phyloP scores from a whole-genome alignment of 2,329 filamentous ascomycete genomes.

The Epichloe sylvatica region DNA sequence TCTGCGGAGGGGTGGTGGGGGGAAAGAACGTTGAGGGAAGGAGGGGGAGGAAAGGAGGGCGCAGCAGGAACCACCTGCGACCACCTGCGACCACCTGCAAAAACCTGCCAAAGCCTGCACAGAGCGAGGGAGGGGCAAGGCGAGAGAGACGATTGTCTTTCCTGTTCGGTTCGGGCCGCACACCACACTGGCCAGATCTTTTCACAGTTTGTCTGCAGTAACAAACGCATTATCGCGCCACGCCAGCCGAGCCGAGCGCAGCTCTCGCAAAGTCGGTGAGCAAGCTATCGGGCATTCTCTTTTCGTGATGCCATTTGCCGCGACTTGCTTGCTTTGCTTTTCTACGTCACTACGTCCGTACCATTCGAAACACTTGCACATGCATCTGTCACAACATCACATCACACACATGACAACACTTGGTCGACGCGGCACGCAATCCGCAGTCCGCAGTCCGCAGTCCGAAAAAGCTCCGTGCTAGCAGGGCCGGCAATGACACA shows the following conservation, averaged over 20 bases:
- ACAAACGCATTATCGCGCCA: neutral
- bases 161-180: too few relatives aligned
- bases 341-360: too few relatives aligned
- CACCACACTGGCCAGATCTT: too few relatives aligned
- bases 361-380: neutral
- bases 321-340: neutral
- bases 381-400: neutral
- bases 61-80: neutral
- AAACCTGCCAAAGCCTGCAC: too few relatives aligned
- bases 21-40: neutral
- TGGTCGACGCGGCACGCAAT: neutral
- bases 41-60: neutral
- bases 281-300: neutral
- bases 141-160: too few relatives aligned
- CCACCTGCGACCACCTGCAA: too few relatives aligned
- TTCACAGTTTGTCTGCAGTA: neutral
- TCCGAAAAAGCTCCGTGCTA: neutral
- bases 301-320: neutral
- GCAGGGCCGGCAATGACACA: too few relatives aligned
- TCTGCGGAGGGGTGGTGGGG: neutral
- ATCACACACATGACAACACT: neutral
- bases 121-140: too few relatives aligned
- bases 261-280: conserved; percentile 1
- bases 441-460: neutral
- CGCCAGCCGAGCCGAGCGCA: neutral